A percentile compares a stretch with the other conserved stretches of the same genome.
Evolutionary conservation across 2,329 filamentous ascomycete genomes (phyloP).

Genomic region (Xylaria sp.): DNA sequence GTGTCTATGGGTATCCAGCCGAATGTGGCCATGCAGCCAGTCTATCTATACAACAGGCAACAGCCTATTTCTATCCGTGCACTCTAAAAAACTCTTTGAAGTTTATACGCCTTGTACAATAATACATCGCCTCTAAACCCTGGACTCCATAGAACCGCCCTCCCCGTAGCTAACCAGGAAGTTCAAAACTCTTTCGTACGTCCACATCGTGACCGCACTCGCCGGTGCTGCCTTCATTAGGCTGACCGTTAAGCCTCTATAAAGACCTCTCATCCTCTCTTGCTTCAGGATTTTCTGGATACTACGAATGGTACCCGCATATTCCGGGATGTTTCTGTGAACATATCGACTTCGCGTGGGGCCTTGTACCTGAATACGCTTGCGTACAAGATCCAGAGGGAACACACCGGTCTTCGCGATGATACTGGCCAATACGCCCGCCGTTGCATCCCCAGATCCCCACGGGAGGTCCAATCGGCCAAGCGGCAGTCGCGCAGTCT

Average conservation of each 20-base stretch:
- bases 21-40: constrained; percentile 4
- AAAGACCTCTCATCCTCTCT: constrained; percentile 82
- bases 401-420: constrained; percentile 89
- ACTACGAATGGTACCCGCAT: constrained; percentile 70
- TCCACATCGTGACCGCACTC: constrained; percentile 93
- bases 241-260: constrained; percentile 86
- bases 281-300: constrained; percentile 69
- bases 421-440: constrained; percentile 80
- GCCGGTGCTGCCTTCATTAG: constrained; percentile 93
- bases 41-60: constrained; percentile 13
- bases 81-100: background rate
- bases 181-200: constrained; percentile 78
- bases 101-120: constrained; percentile 8
- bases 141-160: constrained; percentile 33
- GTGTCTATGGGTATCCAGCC: constrained; percentile 30
- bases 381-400: constrained; percentile 89
- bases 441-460: constrained; percentile 81
- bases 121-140: constrained; percentile 11
- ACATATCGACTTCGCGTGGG: constrained; percentile 81
- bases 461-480: constrained; percentile 63
- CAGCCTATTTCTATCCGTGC: background rate
- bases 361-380: constrained; percentile 93
- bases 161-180: constrained; percentile 54
- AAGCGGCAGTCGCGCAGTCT: constrained; percentile 70
- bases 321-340: constrained; percentile 86